Conservation (phyloP, 2,329 filamentous ascomycete genomes). For the Curvularia sp. region DNA sequence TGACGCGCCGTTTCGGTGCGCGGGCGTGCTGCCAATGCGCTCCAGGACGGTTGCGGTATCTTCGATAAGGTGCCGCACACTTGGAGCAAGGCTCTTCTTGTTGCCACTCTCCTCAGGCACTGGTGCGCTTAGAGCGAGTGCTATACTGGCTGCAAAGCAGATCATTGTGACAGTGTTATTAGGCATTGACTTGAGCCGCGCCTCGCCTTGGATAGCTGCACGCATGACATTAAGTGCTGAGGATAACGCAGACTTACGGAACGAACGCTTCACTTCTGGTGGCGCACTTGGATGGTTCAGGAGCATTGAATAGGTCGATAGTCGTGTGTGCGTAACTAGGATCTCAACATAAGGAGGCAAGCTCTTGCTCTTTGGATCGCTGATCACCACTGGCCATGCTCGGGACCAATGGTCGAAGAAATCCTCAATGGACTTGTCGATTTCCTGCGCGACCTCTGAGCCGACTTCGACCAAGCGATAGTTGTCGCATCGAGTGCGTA, state of each 20-base stretch:
- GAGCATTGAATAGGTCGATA: slow-evolving; percentile 77
- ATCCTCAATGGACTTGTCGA: slow-evolving; percentile 62
- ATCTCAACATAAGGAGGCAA: slow-evolving; percentile 79
- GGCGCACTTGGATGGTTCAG: slow-evolving; percentile 78
- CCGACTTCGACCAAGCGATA: slow-evolving; percentile 62
- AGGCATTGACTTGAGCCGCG: slow-evolving; percentile 74
- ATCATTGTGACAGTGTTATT: slow-evolving; percentile 84
- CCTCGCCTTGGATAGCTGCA: slow-evolving; percentile 74
- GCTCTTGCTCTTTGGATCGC: slow-evolving; percentile 52
- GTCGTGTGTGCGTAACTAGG: slow-evolving; percentile 71
- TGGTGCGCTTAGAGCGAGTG: slow-evolving; percentile 57
- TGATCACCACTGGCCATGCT: slow-evolving; percentile 58
- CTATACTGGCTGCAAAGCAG: slow-evolving; percentile 66
- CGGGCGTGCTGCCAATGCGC: slow-evolving; percentile 70
- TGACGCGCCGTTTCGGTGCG: slow-evolving; percentile 72
- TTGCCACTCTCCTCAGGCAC: slow-evolving; percentile 29
- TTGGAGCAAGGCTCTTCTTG: slow-evolving; percentile 43
- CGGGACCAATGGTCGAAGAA: slow-evolving; percentile 72
- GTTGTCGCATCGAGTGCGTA: slow-evolving; percentile 67
- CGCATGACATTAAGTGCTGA: slow-evolving; percentile 78
- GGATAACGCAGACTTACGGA: slow-evolving; percentile 73
- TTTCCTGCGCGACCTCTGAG: slow-evolving; percentile 57
- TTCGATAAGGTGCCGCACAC: slow-evolving; percentile 57
- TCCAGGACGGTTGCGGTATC: slow-evolving; percentile 74
- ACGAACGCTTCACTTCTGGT: slow-evolving; percentile 73